These are phyloP conservation scores for Annulohypoxylon moriforme DNA, from an alignment of 495 filamentous ascomycete genomes.

Conservation along the genomic window DNA sequence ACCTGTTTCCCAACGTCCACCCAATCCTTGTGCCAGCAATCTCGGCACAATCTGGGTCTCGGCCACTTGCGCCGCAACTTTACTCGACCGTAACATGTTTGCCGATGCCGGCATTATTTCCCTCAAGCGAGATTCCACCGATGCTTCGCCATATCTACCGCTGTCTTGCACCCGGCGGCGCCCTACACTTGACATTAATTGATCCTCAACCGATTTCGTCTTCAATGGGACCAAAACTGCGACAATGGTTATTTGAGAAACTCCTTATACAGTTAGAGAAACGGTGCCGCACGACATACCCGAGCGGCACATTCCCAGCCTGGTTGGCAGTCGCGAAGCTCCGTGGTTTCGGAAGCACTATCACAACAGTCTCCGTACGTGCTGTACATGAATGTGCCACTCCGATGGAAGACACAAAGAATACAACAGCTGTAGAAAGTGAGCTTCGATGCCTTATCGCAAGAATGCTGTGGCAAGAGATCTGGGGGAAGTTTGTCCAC, in stretches of 20 bases:
- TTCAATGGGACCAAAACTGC: conserved; percentile 58
- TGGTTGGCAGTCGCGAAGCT: conserved; percentile 58
- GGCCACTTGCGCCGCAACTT: conserved; percentile 49
- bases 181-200: conserved; percentile 58
- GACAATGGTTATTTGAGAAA: conserved; percentile 61
- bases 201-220: conserved; percentile 58
- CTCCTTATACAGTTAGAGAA: conserved; percentile 59
- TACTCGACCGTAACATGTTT: conserved; percentile 52
- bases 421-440: conserved; percentile 30
- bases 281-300: conserved; percentile 58
- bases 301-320: conserved; percentile 54
- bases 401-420: conserved; percentile 23
- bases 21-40: conserved; percentile 49
- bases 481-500: conserved; percentile 60
- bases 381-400: conserved; percentile 41
- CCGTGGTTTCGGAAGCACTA: conserved; percentile 47
- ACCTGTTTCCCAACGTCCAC: conserved; percentile 53
- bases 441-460: conserved; percentile 54
- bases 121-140: conserved; percentile 51
- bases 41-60: conserved; percentile 45
- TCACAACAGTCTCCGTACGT: conserved; percentile 51
- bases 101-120: conserved; percentile 52
- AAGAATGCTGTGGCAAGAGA: conserved; percentile 58
- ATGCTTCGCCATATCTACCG: conserved; percentile 54
- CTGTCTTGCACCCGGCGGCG: conserved; percentile 52